A percentile compares a stretch with the other conserved stretches of the same genome.
Conservation (phyloP, 441 rosid genomes). For the Iberis amara region DNA sequence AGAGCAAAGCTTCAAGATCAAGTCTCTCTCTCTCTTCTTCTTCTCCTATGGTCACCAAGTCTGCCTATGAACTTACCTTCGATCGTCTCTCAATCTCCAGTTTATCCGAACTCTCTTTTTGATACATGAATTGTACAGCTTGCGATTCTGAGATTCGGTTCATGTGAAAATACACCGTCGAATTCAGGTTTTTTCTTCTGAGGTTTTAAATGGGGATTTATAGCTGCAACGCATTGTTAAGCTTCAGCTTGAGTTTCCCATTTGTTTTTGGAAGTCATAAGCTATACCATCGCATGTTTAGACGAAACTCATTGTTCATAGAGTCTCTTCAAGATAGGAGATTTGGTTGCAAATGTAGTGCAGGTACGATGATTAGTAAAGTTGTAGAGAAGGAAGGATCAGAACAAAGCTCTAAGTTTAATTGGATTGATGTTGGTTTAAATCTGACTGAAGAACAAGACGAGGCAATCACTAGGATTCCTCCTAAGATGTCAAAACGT, state of each 20-base stretch:
- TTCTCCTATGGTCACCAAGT: constrained; percentile 12
- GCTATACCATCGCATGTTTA: constrained; percentile 17
- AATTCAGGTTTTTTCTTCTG: neutral
- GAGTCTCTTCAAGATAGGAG: constrained; percentile 21
- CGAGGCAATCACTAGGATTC: constrained; percentile 47
- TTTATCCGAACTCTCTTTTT: too few species aligned
- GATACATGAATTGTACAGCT: constrained; percentile 8
- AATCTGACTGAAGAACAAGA: constrained; percentile 43
- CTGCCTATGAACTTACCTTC: constrained; percentile 3
- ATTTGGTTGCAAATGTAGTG: constrained; percentile 27
- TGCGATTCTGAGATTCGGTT: constrained; percentile 2
- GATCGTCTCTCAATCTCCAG: too few species aligned
- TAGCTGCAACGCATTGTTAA: constrained; percentile 28
- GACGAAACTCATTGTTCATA: constrained; percentile 14
- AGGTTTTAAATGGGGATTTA: constrained; percentile 31
- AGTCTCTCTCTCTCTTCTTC: neutral
- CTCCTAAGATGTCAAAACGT: constrained; percentile 56
- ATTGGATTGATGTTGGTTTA: constrained; percentile 45
- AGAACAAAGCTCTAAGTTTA: constrained; percentile 35
- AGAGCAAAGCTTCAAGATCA: too few species aligned
- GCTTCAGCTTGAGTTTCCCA: constrained; percentile 21
- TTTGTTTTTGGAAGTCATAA: constrained; percentile 20
- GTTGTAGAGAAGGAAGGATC: constrained; percentile 26
- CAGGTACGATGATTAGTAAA: constrained; percentile 14
- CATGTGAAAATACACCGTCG: neutral